Conservation (phyloP, 306 rosid genomes). For the Cercis canadensis region DNA sequence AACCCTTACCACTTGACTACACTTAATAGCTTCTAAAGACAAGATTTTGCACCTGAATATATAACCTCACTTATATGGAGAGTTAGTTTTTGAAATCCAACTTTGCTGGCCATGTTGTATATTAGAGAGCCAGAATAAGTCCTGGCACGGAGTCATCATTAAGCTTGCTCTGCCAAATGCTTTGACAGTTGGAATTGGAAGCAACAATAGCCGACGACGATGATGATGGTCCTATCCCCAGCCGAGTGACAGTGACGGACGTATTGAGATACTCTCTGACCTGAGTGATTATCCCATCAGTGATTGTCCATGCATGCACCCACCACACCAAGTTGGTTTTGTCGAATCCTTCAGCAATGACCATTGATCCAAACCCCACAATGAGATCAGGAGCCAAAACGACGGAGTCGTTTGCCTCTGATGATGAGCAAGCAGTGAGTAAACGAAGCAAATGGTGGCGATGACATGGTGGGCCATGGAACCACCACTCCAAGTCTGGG, state of each 20-base stretch:
- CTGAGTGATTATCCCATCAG: conserved; percentile 57
- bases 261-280: conserved; percentile 84
- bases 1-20: no score
- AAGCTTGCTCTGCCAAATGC: conserved; percentile 78
- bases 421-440: conserved; percentile 53
- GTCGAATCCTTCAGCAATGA: conserved; percentile 72
- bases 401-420: conserved; percentile 22
- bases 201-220: background rate
- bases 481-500: conserved; percentile 83
- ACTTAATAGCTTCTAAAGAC: no score
- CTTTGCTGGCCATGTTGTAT: no score
- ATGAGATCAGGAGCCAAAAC: conserved; percentile 51
- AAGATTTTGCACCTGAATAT: no score
- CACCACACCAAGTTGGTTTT: conserved; percentile 54
- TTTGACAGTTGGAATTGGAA: conserved; percentile 42
- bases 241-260: conserved; percentile 63
- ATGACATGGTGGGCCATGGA: conserved; percentile 76
- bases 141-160: conserved; percentile 65
- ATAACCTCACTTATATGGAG: no score
- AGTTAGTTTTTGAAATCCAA: background rate
- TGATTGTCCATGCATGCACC: conserved; percentile 83
- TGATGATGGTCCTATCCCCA: conserved; percentile 33
- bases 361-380: conserved; percentile 59
- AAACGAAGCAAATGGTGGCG: conserved; percentile 63
- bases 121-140: conserved; percentile 64